These are phyloP conservation scores for Puya raimondii DNA, from an alignment of 176 grass and related monocot genomes.

Conservation along the genomic window DNA sequence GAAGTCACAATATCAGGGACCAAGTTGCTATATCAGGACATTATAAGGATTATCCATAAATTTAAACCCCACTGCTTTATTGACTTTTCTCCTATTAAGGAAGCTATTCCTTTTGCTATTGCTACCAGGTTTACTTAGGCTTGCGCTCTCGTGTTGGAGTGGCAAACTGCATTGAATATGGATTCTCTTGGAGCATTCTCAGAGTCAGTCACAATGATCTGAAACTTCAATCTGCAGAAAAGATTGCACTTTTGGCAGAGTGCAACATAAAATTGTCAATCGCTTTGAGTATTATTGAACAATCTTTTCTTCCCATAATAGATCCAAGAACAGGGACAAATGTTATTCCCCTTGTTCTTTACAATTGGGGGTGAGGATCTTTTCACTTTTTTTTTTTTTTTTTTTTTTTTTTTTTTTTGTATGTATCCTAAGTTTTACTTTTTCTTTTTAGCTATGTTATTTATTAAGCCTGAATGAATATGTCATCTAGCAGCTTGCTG, in stretches of 20 bases:
- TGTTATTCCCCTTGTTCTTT: slow-evolving; percentile 71
- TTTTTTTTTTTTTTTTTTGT: slow-evolving; percentile 1
- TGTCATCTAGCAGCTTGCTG: neutral
- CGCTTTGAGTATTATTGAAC: slow-evolving; percentile 78
- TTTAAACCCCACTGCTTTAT: no score
- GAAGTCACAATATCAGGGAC: no score
- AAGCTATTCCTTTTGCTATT: slow-evolving; percentile 5
- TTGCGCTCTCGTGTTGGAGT: slow-evolving; percentile 63
- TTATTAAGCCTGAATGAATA: neutral
- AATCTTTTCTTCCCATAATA: slow-evolving; percentile 78
- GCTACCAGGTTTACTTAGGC: slow-evolving; percentile 44
- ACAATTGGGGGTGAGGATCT: slow-evolving; percentile 65
- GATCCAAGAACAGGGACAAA: slow-evolving; percentile 72
- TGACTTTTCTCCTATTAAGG: neutral
- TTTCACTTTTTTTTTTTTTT: slow-evolving; percentile 10
- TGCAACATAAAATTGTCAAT: slow-evolving; percentile 92
- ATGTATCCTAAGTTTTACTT: slow-evolving; percentile 3
- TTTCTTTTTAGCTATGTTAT: neutral
- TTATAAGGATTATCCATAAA: no score
- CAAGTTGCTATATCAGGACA: no score
- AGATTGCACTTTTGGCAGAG: slow-evolving; percentile 65
- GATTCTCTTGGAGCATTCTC: slow-evolving; percentile 55
- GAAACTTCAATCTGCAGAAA: slow-evolving; percentile 34
- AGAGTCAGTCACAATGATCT: slow-evolving; percentile 55
- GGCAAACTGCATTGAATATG: slow-evolving; percentile 34